Percentiles rank a stretch among this genome's conserved stretches.
These are phyloP conservation scores for Ilex asprella DNA, from an alignment of 257 asterid species.

Conservation along the genomic window DNA sequence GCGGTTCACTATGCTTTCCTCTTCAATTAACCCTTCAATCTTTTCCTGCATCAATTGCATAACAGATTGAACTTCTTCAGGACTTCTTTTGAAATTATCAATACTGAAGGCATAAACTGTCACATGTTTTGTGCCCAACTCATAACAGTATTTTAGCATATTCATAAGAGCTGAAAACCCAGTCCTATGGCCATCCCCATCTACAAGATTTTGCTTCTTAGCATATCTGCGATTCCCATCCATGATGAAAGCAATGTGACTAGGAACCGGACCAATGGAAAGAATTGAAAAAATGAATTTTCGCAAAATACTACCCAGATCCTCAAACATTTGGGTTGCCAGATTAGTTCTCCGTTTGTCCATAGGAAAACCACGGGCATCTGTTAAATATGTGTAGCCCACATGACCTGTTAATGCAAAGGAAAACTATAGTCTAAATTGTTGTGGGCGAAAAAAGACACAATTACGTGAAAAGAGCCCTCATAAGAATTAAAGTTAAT, in stretches of 20 bases:
- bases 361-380: conserved; percentile 9
- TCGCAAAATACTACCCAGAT: conserved; percentile 5
- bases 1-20: conserved; percentile 46
- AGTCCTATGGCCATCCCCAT: conserved; percentile 52
- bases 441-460: no score
- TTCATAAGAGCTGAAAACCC: conserved; percentile 56
- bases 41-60: conserved; percentile 69
- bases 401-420: no score
- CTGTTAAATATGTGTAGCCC: no score
- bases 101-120: conserved; percentile 80
- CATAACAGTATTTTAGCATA: conserved; percentile 62
- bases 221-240: conserved; percentile 83
- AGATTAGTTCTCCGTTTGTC: conserved; percentile 3
- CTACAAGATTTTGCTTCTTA: conserved; percentile 42
- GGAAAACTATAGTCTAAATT: no score
- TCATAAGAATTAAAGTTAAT: no score
- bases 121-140: conserved; percentile 45
- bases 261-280: conserved; percentile 52
- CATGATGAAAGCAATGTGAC: conserved; percentile 74
- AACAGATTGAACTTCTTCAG: conserved; percentile 74
- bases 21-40: conserved; percentile 49
- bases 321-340: conserved; percentile 9
- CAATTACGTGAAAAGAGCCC: no score
- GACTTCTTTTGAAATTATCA: conserved; percentile 65
- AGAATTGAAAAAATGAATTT: conserved; percentile 31